Conservation (phyloP, 163 green algal genomes). For the Volvox carteri region DNA sequence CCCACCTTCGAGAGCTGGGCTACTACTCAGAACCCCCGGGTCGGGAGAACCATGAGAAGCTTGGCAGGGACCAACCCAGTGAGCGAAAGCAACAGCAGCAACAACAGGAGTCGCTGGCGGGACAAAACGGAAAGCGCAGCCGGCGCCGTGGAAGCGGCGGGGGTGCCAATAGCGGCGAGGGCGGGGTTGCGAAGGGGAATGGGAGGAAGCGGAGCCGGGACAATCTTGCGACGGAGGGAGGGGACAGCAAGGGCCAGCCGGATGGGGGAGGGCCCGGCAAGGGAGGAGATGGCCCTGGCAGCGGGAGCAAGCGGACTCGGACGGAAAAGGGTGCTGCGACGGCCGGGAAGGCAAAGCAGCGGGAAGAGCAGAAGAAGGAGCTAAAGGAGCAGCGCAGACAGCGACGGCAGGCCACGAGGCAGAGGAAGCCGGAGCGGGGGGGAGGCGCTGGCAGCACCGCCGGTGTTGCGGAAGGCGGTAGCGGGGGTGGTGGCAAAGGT, state of each 20-base stretch:
- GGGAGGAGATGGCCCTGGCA: neutral
- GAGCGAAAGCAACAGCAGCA: neutral
- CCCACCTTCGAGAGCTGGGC: conserved; percentile 42
- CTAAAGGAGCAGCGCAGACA: neutral
- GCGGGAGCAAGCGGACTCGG: neutral
- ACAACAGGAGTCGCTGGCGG: neutral
- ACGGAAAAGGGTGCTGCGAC: too few relatives aligned
- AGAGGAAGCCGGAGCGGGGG: neutral
- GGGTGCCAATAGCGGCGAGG: neutral
- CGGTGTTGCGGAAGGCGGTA: neutral
- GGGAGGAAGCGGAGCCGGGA: too few relatives aligned
- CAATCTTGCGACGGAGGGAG: neutral
- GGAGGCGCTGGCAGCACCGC: neutral
- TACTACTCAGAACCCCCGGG: neutral
- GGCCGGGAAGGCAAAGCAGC: too few relatives aligned
- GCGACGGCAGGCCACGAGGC: too few relatives aligned
- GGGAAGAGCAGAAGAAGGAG: neutral
- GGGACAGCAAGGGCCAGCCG: neutral
- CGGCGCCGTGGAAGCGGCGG: neutral
- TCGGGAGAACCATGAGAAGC: neutral
- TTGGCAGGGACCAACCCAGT: neutral
- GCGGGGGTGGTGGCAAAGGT: neutral
- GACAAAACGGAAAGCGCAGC: neutral
- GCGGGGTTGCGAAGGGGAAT: neutral
- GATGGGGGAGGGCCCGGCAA: neutral